Base-by-base conservation (phyloP, 2,329 filamentous ascomycete genomes). In the Talaromyces amestolkiae region DNA sequence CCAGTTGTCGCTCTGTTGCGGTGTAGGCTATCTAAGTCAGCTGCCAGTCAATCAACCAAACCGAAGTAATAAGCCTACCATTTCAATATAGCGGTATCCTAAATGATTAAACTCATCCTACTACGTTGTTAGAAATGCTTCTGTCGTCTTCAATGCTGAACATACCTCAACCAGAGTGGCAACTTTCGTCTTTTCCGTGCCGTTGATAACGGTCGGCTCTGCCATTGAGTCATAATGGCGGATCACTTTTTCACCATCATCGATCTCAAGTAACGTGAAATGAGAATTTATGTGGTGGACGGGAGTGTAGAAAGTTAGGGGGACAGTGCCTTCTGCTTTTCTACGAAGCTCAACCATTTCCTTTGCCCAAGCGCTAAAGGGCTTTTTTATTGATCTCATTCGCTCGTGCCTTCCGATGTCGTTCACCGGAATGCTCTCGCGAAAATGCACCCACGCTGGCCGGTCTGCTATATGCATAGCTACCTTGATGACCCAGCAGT, bases 181-280 rank as follows among this genome's bases (percentile, higher is more conserved):
- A 11, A 61, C 3, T 24, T 43, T 15, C 15, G 43, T 61, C 58
- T 61, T 61, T 31, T 61, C 51, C n/a, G n/a, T 61, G 27, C 64
- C 61, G 59, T 69, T 45, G n/a, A 67, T 69, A 63, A 65, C 67
- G 17, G 35, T 61, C 54, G 54, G 17, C 6, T 45, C 64, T 59
- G 63, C 67, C 31, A 67, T 69, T 27, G 68, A 74, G 68, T 74
- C 63, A 56, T 71, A 74, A 61, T 73, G 54, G n/a, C 68, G 68
- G 65, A 74, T 73, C 17, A 69, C 68, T 58, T 67, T 59, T 45
- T 71, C 63, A 33, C 49, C 35, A 65, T 74, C 54, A 62, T 74
- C 72, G 17, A 73, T 71, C 61, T 74, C 67, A 13, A 74, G 69
- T 37, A 74, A 56, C 19, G 66, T 70, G 41, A 72, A 74, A 66